Evolutionary conservation across 257 asterid genomes (phyloP).

Genomic region (Jacaranda mimosifolia): DNA sequence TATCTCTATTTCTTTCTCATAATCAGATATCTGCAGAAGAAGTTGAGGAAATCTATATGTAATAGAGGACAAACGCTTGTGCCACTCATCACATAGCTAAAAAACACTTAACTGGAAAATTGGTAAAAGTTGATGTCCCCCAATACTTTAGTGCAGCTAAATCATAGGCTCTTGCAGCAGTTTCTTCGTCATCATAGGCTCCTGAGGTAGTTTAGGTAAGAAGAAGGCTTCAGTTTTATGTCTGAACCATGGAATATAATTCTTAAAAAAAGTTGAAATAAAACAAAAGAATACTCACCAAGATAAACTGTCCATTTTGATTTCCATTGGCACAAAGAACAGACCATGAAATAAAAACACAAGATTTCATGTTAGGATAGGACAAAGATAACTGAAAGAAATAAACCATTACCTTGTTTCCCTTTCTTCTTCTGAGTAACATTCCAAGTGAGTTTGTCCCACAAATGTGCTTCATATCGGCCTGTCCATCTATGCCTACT

Average conservation of each 20-base stretch:
- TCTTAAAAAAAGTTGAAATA: background rate
- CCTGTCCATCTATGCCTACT: slow-evolving; percentile 69
- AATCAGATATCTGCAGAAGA: slow-evolving; percentile 53
- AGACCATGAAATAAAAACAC: slow-evolving; percentile 35
- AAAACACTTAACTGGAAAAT: slow-evolving; percentile 46
- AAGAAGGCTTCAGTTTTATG: background rate
- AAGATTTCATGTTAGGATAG: slow-evolving; percentile 28
- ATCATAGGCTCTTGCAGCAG: slow-evolving; percentile 68
- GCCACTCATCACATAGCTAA: no score
- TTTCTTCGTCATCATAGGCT: slow-evolving; percentile 64
- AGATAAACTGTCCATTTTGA: slow-evolving; percentile 56
- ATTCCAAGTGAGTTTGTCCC: slow-evolving; percentile 67
- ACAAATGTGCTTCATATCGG: slow-evolving; percentile 63
- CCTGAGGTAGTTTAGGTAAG: slow-evolving; percentile 36
- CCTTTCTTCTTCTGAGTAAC: slow-evolving; percentile 66
- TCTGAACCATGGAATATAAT: background rate
- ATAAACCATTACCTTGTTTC: slow-evolving; percentile 49
- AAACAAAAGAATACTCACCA: slow-evolving; percentile 44
- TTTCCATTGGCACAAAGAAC: slow-evolving; percentile 17
- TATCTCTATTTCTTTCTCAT: slow-evolving; percentile 52
- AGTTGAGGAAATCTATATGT: background rate
- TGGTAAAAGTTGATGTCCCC: slow-evolving; percentile 65
- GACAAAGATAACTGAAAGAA: no score
- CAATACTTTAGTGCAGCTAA: slow-evolving; percentile 67
- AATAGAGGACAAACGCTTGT: no score